Evolutionary conservation across 805 yeast genomes (phyloP).

Genomic region (Lachancea cidri): DNA sequence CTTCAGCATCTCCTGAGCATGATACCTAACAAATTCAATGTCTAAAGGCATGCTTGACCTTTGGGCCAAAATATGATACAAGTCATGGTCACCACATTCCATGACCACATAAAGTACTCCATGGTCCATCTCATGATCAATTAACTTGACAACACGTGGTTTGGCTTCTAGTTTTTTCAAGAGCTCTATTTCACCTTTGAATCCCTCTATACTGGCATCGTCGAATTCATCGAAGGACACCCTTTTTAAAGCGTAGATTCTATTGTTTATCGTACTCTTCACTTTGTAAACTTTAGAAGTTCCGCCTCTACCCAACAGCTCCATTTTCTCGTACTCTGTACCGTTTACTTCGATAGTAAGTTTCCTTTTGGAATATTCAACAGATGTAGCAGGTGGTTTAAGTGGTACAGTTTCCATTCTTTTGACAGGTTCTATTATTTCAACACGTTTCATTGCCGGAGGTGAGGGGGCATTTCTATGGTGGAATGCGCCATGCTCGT

Average conservation of each 20-base stretch:
- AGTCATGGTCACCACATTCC: conserved; percentile 94
- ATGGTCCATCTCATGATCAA: conserved; percentile 66
- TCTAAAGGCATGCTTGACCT: conserved; percentile 52
- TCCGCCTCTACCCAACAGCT: conserved; percentile 85
- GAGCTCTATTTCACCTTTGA: conserved; percentile 85
- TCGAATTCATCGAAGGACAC: conserved; percentile 81
- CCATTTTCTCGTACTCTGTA: conserved; percentile 64
- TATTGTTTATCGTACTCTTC: conserved; percentile 45
- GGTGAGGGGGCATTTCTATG: conserved; percentile 3
- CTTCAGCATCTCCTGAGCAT: conserved; percentile 68
- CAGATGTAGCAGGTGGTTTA: conserved; percentile 3
- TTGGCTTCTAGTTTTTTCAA: conserved; percentile 53
- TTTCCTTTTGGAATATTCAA: background rate
- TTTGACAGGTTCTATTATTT: conserved; percentile 14
- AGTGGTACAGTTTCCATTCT: conserved; percentile 5
- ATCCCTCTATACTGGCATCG: conserved; percentile 64
- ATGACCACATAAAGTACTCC: conserved; percentile 68
- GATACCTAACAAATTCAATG: conserved; percentile 70
- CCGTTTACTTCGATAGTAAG: conserved; percentile 46
- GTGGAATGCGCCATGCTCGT: background rate
- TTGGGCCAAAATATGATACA: conserved; percentile 71
- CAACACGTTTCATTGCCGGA: conserved; percentile 11
- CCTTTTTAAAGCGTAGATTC: conserved; percentile 71
- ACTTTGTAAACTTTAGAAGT: conserved; percentile 87
- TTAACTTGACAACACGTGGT: conserved; percentile 69